phyloP scores from a whole-genome alignment of 2,329 filamentous ascomycete genomes.

The Diplocarpon rosae region DNA sequence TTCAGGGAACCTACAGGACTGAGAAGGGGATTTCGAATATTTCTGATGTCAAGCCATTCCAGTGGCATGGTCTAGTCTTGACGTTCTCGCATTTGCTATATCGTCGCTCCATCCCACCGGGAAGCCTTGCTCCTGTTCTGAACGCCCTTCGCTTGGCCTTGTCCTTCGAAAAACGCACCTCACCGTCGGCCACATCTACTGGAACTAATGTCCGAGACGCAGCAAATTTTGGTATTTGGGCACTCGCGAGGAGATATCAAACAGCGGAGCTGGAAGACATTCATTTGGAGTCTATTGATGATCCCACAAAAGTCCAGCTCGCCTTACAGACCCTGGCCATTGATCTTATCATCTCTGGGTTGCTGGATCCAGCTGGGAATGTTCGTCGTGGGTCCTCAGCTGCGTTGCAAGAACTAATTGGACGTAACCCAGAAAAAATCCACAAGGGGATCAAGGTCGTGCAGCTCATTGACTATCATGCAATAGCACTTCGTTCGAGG shows the following conservation, averaged over 20 bases:
- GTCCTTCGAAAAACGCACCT: slow-evolving; percentile 79
- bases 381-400: slow-evolving; percentile 88
- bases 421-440: slow-evolving; percentile 80
- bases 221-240: slow-evolving; percentile 94
- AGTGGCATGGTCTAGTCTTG: slow-evolving; percentile 88
- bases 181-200: slow-evolving; percentile 70
- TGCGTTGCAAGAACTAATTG: slow-evolving; percentile 86
- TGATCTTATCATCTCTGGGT: slow-evolving; percentile 71
- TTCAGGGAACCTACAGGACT: slow-evolving; percentile 37
- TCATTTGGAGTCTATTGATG: slow-evolving; percentile 27
- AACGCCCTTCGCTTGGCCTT: slow-evolving; percentile 69
- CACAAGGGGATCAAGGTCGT: slow-evolving; percentile 74
- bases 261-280: slow-evolving; percentile 65
- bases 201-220: slow-evolving; percentile 91
- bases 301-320: slow-evolving; percentile 25
- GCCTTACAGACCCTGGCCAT: slow-evolving; percentile 70
- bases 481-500: slow-evolving; percentile 75
- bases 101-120: slow-evolving; percentile 63
- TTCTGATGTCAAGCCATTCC: slow-evolving; percentile 64
- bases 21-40: slow-evolving; percentile 28
- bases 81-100: slow-evolving; percentile 82
- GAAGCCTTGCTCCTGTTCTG: slow-evolving; percentile 61
- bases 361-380: slow-evolving; percentile 82
- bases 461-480: slow-evolving; percentile 85
- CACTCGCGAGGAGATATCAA: slow-evolving; percentile 74